Percentiles rank a stretch among this genome's conserved stretches.
Conservation (phyloP, 495 filamentous ascomycete genomes). For the Penicillium fimorum region DNA sequence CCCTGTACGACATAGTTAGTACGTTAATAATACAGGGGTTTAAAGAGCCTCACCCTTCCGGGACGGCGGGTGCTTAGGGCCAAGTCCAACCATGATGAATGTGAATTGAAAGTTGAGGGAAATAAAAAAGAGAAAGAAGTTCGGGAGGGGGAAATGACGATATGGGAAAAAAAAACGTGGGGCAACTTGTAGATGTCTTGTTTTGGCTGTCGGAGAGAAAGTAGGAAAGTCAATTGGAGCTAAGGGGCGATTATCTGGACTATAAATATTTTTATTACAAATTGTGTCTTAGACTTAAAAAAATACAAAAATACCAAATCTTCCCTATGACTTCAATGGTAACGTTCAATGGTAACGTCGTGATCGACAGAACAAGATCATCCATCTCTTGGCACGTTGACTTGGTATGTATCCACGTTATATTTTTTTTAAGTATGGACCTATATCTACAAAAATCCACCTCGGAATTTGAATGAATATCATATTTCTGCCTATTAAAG, state of each 20-base stretch:
- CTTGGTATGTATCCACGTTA: constrained; percentile 4
- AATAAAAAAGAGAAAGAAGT: constrained; percentile 7
- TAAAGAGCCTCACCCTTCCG: constrained; percentile 64
- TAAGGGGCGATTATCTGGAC: neutral
- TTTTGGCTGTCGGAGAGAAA: constrained; percentile 29
- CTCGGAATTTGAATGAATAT: neutral
- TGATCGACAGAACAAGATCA: constrained; percentile 6
- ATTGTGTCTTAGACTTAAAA: neutral
- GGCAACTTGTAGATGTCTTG: constrained; percentile 22
- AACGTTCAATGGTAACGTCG: neutral
- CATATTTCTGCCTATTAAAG: neutral
- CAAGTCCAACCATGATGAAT: constrained; percentile 70
- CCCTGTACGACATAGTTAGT: constrained; percentile 47
- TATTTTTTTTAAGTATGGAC: no score
- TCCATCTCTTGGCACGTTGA: constrained; percentile 11
- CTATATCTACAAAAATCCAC: no score
- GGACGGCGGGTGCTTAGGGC: constrained; percentile 68
- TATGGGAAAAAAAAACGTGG: constrained; percentile 22
- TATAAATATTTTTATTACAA: neutral
- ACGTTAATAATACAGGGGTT: constrained; percentile 22
- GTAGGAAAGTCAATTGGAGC: neutral
- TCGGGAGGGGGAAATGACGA: constrained; percentile 22
- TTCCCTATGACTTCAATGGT: no score
- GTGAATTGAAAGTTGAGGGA: constrained; percentile 1
- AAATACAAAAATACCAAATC: no score